Percentiles rank a stretch among this genome's conserved stretches.
Evolutionary conservation across 208 protist genomes (phyloP).

Genomic region (Trypanosoma platydactyli): DNA sequence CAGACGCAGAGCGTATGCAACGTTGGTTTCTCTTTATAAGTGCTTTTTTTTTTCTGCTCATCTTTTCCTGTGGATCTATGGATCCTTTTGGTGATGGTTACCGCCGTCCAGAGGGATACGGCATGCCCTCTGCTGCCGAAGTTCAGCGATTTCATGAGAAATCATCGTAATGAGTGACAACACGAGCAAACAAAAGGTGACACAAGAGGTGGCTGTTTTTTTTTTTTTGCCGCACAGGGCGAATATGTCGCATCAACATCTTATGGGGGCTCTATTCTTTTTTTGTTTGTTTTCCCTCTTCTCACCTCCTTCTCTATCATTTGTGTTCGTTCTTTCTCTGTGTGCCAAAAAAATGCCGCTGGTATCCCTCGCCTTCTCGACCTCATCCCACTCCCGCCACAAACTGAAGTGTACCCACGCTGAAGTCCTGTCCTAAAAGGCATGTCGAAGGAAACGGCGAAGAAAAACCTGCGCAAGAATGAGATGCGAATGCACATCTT

Average conservation of each 20-base stretch:
- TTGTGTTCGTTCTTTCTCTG: too few species aligned
- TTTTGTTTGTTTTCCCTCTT: too few species aligned
- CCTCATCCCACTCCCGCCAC: too few species aligned
- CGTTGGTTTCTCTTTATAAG: constrained; percentile 29
- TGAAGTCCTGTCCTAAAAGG: background rate
- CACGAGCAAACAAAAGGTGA: background rate
- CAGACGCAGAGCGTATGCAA: constrained; percentile 44
- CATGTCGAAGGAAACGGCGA: constrained; percentile 89
- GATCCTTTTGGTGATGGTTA: constrained; percentile 50
- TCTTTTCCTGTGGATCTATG: constrained; percentile 27
- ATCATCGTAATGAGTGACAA: background rate
- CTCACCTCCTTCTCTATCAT: too few species aligned
- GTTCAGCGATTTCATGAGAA: background rate
- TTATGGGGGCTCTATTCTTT: too few species aligned
- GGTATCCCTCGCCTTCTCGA: too few species aligned
- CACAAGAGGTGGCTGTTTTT: too few species aligned
- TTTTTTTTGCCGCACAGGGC: too few species aligned
- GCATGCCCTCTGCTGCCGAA: background rate
- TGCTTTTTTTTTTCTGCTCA: constrained; percentile 14
- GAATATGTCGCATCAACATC: too few species aligned
- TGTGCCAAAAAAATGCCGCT: too few species aligned
- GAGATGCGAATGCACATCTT: constrained; percentile 70
- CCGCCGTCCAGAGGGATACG: constrained; percentile 44
- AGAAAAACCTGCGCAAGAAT: constrained; percentile 80
- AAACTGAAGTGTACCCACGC: background rate